Base-by-base conservation (phyloP, 2,329 filamentous ascomycete genomes). In the Penicillium rolfsii region DNA sequence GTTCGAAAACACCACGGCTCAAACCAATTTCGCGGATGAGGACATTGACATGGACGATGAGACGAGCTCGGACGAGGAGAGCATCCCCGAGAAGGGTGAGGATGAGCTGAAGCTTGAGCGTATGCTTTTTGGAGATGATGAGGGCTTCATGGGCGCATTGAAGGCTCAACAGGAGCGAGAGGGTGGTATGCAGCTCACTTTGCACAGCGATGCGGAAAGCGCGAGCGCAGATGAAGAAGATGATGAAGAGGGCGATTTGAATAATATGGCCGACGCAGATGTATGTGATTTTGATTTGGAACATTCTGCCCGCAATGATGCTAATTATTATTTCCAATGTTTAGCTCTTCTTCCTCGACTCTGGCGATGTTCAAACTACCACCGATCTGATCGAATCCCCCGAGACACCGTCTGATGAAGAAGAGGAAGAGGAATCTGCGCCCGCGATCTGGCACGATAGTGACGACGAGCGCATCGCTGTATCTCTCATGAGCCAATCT, bases 41-140 rank as follows among this genome's bases (percentile, higher is more conserved):
- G 67, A 70, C 40, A 60, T 69, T 49, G 68, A 73, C 16, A 67
- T 73, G 65, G 67, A 68, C 19, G 69, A 68, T 30, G 69, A 72
- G 19, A 65, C 65, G 1, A 69, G 62, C 40, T 64, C 60, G 3
- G 67, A 68, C 19, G 70, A 71, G 22, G 65, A 73, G 1, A 72
- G 74, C 3, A 67, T 76, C 12, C 71, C 80, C 57, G 88, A 90
- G 54, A 95, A 94, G 74, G 92, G 96, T 73, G 88, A 87, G 14
- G 88, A 90, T 55, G 93, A 97, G 75, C 87, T 90, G 71, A 91
- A 94, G 74, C 86, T 97, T 33, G 94, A 97, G 80, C 87, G 88
- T 66, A 81, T 97, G 64, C 90, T 99, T 3, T 91, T 99, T 64
- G 95, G 95, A 58, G 91, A 96, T 77, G 87, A 89, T 50, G 85